A percentile compares a stretch with the other conserved stretches of the same genome.
These are phyloP conservation scores for Fusarium beomiforme DNA, from an alignment of 2,329 filamentous ascomycete species.

Conservation along the genomic window DNA sequence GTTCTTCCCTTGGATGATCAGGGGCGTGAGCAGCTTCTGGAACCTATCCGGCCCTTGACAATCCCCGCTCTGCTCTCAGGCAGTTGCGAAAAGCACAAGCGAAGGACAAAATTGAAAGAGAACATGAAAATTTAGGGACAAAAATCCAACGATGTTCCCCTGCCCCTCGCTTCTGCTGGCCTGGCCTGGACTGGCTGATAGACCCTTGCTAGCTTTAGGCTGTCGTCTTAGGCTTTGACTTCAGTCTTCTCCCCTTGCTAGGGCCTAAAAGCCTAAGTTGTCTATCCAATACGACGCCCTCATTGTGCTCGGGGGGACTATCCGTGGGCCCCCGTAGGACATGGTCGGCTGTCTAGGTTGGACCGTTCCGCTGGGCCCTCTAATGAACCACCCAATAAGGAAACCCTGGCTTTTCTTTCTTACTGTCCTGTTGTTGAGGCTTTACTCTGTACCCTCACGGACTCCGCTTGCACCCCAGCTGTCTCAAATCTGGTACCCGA, in stretches of 20 bases:
- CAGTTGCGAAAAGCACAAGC: constrained; percentile 12
- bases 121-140: constrained; percentile 13
- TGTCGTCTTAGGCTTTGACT: constrained; percentile 2
- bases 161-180: constrained; percentile 16
- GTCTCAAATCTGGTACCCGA: constrained; percentile 38
- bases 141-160: constrained; percentile 27
- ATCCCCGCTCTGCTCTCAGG: constrained; percentile 28
- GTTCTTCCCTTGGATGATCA: constrained; percentile 1
- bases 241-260: constrained; percentile 7
- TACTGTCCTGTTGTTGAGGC: not conserved
- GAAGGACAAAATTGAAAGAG: not conserved
- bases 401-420: not conserved
- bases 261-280: constrained; percentile 27
- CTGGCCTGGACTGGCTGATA: not conserved
- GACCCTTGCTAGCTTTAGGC: constrained; percentile 16
- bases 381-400: constrained; percentile 20
- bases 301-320: constrained; percentile 38
- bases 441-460: constrained; percentile 3
- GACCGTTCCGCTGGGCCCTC: constrained; percentile 42
- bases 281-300: constrained; percentile 32
- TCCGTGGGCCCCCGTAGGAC: constrained; percentile 24
- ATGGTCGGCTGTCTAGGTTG: constrained; percentile 41
- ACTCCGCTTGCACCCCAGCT: constrained; percentile 22
- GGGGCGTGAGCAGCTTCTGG: constrained; percentile 32
- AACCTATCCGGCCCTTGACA: constrained; percentile 19